phyloP scores from a whole-genome alignment of 176 grass and related monocot species.

The Chrysopogon serrulatus region DNA sequence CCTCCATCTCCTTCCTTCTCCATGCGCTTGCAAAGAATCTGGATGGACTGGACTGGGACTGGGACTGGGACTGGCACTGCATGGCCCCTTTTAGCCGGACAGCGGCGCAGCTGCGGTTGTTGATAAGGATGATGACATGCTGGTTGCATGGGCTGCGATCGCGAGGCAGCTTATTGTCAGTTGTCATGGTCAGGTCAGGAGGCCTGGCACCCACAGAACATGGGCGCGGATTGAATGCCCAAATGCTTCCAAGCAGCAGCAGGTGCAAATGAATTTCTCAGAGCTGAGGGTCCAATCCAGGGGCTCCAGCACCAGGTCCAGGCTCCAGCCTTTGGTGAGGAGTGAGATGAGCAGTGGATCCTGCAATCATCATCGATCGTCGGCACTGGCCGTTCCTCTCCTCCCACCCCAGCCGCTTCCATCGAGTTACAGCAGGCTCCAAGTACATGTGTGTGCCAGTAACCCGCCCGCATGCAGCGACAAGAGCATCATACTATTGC shows the following conservation, averaged over 20 bases:
- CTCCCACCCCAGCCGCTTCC: too few relatives aligned
- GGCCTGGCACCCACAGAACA: slow-evolving; percentile 42
- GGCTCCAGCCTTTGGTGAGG: too few relatives aligned
- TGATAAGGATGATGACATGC: neutral
- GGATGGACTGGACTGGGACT: too few relatives aligned
- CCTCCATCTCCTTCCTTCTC: neutral
- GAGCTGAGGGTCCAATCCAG: neutral
- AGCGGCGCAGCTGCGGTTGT: slow-evolving; percentile 12
- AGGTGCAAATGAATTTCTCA: neutral
- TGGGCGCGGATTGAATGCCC: slow-evolving; percentile 27
- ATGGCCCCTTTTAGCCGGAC: slow-evolving; percentile 36
- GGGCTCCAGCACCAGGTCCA: too few relatives aligned
- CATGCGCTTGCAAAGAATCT: neutral
- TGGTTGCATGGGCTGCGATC: neutral
- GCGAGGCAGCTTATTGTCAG: neutral
- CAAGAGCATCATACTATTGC: neutral
- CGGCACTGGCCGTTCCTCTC: neutral
- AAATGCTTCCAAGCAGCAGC: slow-evolving; percentile 36
- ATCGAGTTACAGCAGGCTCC: slow-evolving; percentile 2
- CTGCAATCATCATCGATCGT: neutral
- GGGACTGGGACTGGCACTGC: neutral
- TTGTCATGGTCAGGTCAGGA: neutral
- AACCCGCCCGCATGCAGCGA: neutral
- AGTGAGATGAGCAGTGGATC: neutral
- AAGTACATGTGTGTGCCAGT: slow-evolving; percentile 10